Base-by-base conservation (phyloP, 371 early-diverging fungal species). In the Mortierella sp. region DNA sequence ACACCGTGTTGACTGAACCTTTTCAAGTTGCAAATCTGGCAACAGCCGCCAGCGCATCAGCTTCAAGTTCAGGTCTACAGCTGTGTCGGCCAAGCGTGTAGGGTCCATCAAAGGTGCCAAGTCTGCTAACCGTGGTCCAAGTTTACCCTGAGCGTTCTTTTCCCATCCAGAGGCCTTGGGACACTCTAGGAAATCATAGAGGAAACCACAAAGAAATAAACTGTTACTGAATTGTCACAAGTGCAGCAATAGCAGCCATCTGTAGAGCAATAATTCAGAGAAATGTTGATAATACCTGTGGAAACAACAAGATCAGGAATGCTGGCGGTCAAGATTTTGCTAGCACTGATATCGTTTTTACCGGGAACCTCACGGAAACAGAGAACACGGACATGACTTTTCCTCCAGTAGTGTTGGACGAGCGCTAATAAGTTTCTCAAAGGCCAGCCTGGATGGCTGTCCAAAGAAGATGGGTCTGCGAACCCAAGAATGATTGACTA, bases 11-110 rank as follows among this genome's bases (percentile, higher is more conserved):
- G 76, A 77, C 19, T 90, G 85, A 19, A 97, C 88, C 59, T 87
- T 89, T 60, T 94, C 96, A 51, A 98, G 86, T 52, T 96, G 86
- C 50, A 98, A 80, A 2, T 87, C 85, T 18, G 98, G 98, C 52
- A 95, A 83, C 44, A 96, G 81, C 19, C 98, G 85, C 99, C 99
- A 98, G 29, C 94, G 87, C 98, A 98, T 98, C 62, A 98, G 86
- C 74, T 96, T 95, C 64, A 98, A 83, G 75, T 98, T 98, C 45
- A 98, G 83, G 70, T 95, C 94, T 12, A 97, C 94, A 1, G 98
- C 93, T 0, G 96, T 90, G 55, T 92, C 92, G 7, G 97, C 95
- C 65, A 97, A 83, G 51, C 92, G 87, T 64, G 64, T 37, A 29
- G 72, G 69, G 30, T 80, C 64, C 74, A 81, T 75, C 37, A 94